Base-by-base conservation (phyloP, 2,329 filamentous ascomycete genomes). In the Periconia macrospinosa region DNA sequence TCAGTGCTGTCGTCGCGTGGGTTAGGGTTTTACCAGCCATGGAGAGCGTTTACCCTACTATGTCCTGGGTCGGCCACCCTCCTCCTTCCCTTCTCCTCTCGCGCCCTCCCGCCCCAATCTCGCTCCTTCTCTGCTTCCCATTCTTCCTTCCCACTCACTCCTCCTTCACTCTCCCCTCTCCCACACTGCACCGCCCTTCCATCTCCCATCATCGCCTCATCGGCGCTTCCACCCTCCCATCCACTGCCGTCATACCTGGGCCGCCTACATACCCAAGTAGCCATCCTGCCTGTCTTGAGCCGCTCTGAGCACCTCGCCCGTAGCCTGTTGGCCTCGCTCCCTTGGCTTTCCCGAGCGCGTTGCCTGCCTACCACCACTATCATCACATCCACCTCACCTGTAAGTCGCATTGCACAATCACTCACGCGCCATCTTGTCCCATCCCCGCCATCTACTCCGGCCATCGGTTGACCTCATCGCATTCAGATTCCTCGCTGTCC, bases 151-250 rank as follows among this genome's bases (percentile, higher is more conserved):
- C 59, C 56, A 44, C 5, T 60, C 56, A 44, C 5, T 5, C 33
- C 52, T 59, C 59, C 60, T 55, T 57, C 58, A 59, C 55, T 62
- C 63, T 56, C 64, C 56, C 47, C 57, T 63, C 56, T 56, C 53
- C 61, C 51, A 49, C 58, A 59, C 56, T 57, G 62, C 59, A 50
- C 56, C 56, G 47, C 49, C 47, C 54, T 43, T 53, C 57, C 52
- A 60, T 49, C 47, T 53, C 49, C 47, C 23, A 27, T 27, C 23
- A 27, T 50, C 57, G 49, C 18, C 58, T 53, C 45, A 58, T 33
- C 56, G 47, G 50, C 50, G 44, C 58, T 49, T 56, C 50, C 47
- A 44, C 56, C 49, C 45, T 57, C 53, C 49, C 42, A n/a, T 30
- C 33, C 30, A 20, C 33, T 23, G 33, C n/a, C 20, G 17, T 41